phyloP scores from a whole-genome alignment of 345 rosid genomes.

The Euphorbia peplus region DNA sequence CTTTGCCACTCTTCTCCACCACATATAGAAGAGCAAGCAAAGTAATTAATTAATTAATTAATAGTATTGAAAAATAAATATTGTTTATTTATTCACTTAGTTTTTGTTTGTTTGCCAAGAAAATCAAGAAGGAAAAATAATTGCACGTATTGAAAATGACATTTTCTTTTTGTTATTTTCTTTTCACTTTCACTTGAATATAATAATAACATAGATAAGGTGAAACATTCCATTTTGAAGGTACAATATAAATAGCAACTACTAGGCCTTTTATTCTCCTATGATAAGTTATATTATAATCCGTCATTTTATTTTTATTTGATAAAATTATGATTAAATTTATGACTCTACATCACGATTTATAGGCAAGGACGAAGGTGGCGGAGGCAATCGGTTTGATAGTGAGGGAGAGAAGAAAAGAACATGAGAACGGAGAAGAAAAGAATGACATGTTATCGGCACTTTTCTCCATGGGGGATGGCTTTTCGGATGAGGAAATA shows the following conservation, averaged over 20 bases:
- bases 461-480: slow-evolving; percentile 57
- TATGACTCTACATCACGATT: too few species aligned
- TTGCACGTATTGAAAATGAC: slow-evolving; percentile 9
- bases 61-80: neutral
- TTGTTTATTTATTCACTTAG: neutral
- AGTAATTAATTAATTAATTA: slow-evolving; percentile 29
- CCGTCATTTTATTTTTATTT: neutral
- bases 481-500: slow-evolving; percentile 77
- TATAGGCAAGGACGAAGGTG: slow-evolving; percentile 89
- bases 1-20: slow-evolving; percentile 75
- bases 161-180: neutral
- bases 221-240: slow-evolving; percentile 13
- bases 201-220: neutral
- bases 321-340: neutral
- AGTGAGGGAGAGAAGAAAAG: slow-evolving; percentile 67
- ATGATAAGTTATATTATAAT: neutral
- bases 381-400: slow-evolving; percentile 83
- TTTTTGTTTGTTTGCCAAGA: slow-evolving; percentile 5
- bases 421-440: slow-evolving; percentile 42
- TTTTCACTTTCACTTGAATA: neutral
- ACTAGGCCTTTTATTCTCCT: neutral
- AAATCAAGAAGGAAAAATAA: slow-evolving; percentile 8
- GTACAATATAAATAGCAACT: neutral
- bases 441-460: slow-evolving; percentile 83
- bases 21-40: slow-evolving; percentile 82